Percentiles rank a stretch among this genome's conserved stretches.
These are phyloP conservation scores for Lotmaria passim DNA, from an alignment of 208 protist genomes.

Conservation along the genomic window DNA sequence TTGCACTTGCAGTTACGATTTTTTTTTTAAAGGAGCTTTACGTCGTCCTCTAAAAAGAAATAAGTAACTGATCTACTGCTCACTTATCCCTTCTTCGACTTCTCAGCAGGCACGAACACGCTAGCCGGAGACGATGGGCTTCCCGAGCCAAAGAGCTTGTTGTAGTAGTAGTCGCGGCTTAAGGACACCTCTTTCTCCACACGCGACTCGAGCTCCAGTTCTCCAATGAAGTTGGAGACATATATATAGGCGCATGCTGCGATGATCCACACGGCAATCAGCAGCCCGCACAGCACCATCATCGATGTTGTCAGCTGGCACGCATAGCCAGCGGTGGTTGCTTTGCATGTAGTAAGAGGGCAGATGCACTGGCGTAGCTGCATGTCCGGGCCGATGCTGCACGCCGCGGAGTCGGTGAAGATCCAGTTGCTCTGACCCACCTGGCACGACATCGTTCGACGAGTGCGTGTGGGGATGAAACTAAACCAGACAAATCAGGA, in stretches of 20 bases:
- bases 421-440: slow-evolving; percentile 55
- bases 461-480: neutral
- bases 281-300: slow-evolving; percentile 57
- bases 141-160: slow-evolving; percentile 72
- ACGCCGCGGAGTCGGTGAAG: slow-evolving; percentile 80
- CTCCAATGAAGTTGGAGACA: slow-evolving; percentile 50
- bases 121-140: slow-evolving; percentile 16
- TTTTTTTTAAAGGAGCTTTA: too few species aligned
- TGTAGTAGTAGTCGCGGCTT: slow-evolving; percentile 70
- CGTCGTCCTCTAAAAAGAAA: too few species aligned
- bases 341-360: slow-evolving; percentile 69
- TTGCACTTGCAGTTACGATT: too few species aligned
- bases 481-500: too few species aligned
- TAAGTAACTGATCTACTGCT: too few species aligned
- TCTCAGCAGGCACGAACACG: slow-evolving; percentile 19
- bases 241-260: slow-evolving; percentile 73
- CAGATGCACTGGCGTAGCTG: slow-evolving; percentile 77
- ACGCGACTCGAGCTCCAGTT: slow-evolving; percentile 47
- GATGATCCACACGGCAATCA: slow-evolving; percentile 69
- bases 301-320: slow-evolving; percentile 71
- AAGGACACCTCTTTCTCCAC: slow-evolving; percentile 33
- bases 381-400: slow-evolving; percentile 65
- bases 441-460: slow-evolving; percentile 43
- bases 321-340: slow-evolving; percentile 40
- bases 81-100: neutral